A percentile compares a stretch with the other conserved stretches of the same genome.
Conservation (phyloP, 1,139 yeast species). For the Groenewaldozyma sp. region DNA sequence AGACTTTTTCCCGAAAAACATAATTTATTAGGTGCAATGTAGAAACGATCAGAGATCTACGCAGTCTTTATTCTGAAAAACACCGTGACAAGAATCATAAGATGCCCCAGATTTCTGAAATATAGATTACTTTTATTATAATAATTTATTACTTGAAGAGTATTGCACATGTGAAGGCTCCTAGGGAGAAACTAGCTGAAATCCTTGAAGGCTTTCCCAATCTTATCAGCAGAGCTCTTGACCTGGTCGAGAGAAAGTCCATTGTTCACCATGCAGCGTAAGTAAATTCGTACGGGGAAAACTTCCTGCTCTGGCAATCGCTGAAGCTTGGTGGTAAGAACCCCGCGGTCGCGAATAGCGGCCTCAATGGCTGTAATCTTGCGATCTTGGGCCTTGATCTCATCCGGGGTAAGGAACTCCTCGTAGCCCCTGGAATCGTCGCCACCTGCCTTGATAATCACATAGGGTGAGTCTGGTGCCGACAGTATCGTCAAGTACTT, state of each 20-base stretch:
- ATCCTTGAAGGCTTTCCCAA: constrained; percentile 10
- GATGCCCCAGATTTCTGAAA: too few relatives aligned
- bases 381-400: constrained; percentile 52
- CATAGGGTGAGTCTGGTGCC: not conserved
- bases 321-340: constrained; percentile 63
- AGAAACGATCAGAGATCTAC: too few relatives aligned
- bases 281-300: constrained; percentile 60
- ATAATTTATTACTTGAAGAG: too few relatives aligned
- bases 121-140: too few relatives aligned
- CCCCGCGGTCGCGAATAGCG: constrained; percentile 34
- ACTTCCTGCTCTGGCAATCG: constrained; percentile 65
- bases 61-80: too few relatives aligned
- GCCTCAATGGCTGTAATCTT: too few relatives aligned
- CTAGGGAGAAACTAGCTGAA: too few relatives aligned
- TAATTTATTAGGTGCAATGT: too few relatives aligned
- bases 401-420: constrained; percentile 27
- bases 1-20: not conserved
- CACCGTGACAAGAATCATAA: too few relatives aligned
- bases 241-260: constrained; percentile 50
- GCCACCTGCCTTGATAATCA: constrained; percentile 27
- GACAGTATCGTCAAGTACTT: not conserved
- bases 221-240: constrained; percentile 25
- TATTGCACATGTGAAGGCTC: too few relatives aligned
- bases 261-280: constrained; percentile 51
- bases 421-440: constrained; percentile 7